Conservation (phyloP, 257 asterid genomes). For the Leptodermis oblonga region DNA sequence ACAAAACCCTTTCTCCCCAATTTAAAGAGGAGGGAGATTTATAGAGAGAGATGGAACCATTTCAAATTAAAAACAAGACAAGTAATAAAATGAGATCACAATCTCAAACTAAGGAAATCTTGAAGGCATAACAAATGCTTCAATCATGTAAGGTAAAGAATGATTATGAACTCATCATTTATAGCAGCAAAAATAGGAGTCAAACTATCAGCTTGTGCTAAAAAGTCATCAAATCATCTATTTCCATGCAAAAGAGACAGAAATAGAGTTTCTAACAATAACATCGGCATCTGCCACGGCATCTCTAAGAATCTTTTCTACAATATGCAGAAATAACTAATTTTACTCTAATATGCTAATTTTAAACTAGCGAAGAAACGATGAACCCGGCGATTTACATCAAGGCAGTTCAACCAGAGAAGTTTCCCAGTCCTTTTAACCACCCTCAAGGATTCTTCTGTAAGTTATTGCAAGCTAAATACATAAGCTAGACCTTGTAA, state of each 20-base stretch:
- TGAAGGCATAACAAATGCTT: neutral
- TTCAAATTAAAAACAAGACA: too few species aligned
- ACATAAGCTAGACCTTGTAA: neutral
- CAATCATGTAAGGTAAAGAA: neutral
- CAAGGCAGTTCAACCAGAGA: neutral
- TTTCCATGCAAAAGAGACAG: slow-evolving; percentile 66
- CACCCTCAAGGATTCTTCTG: too few species aligned
- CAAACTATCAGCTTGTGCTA: slow-evolving; percentile 96
- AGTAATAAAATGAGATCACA: too few species aligned
- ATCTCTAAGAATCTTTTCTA: slow-evolving; percentile 77
- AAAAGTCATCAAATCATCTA: slow-evolving; percentile 82
- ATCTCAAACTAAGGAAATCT: neutral
- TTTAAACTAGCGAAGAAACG: neutral
- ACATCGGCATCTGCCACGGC: slow-evolving; percentile 99
- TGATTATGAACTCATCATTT: slow-evolving; percentile 78
- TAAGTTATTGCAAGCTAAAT: too few species aligned
- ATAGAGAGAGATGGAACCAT: too few species aligned
- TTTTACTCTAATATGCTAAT: neutral
- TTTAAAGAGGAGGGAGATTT: too few species aligned
- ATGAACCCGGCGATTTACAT: neutral
- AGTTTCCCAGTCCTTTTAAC: too few species aligned
- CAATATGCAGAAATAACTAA: slow-evolving; percentile 51
- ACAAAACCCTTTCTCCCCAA: too few species aligned
- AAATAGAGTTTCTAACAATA: slow-evolving; percentile 71
- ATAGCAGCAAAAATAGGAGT: slow-evolving; percentile 93